Evolutionary conservation across 208 protist genomes (phyloP).

Genomic region (Acanthamoeba healyi): DNA sequence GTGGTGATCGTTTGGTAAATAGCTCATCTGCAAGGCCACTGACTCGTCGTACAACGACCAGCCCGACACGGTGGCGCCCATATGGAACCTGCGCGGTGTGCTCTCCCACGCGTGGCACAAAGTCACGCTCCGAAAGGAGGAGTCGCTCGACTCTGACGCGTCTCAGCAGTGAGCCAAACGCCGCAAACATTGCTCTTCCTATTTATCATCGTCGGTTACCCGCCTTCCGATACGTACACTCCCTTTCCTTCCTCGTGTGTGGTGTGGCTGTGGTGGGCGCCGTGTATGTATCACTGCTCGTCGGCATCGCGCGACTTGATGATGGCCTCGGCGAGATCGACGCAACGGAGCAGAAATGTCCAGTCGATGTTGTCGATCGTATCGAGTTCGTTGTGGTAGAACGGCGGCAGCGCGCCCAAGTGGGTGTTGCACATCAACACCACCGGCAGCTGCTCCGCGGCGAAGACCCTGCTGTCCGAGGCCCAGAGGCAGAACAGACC

Average conservation of each 20-base stretch:
- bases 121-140: conserved; percentile 77
- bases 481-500: conserved; percentile 13
- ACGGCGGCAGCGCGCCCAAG: neutral
- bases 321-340: conserved; percentile 8
- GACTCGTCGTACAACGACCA: conserved; percentile 88
- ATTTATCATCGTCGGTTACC: too few species aligned
- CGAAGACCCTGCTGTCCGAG: conserved; percentile 3
- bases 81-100: conserved; percentile 90
- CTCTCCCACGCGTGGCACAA: conserved; percentile 87
- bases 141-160: neutral
- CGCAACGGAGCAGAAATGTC: conserved; percentile 25
- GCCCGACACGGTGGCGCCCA: conserved; percentile 81
- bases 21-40: conserved; percentile 81
- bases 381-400: conserved; percentile 38
- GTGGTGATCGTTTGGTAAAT: too few species aligned
- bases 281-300: neutral
- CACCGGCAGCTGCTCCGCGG: neutral
- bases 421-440: conserved; percentile 45
- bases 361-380: conserved; percentile 37
- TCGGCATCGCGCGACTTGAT: conserved; percentile 24
- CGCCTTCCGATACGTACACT: neutral
- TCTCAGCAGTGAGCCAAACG: neutral
- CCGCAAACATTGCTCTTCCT: too few species aligned
- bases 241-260: neutral
- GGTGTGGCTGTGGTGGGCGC: too few species aligned